Evolutionary conservation across 768 basidiomycete genomes (phyloP).

Genomic region (Hypsizygus marmoreus): DNA sequence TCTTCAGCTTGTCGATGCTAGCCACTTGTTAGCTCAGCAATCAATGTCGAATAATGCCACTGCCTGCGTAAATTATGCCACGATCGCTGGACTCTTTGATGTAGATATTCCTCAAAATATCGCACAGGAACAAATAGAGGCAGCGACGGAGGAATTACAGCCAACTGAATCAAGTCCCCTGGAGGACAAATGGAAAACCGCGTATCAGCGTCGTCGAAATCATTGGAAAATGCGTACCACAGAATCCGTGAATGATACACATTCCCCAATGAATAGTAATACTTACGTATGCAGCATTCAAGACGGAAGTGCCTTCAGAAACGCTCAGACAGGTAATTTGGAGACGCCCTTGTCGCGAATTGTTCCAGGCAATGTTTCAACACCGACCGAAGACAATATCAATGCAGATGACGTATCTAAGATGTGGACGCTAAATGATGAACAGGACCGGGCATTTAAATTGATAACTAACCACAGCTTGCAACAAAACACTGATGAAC

Average conservation of each 20-base stretch:
- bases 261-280: neutral
- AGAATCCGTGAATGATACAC: neutral
- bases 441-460: conserved; percentile 34
- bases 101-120: neutral
- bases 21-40: neutral
- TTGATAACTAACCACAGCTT: conserved; percentile 30
- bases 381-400: neutral
- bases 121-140: too few relatives aligned
- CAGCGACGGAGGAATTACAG: too few relatives aligned
- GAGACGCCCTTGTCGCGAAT: neutral
- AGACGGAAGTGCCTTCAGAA: neutral
- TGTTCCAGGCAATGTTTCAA: neutral
- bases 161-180: neutral
- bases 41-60: neutral
- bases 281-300: neutral
- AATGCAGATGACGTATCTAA: conserved; percentile 18
- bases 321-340: neutral
- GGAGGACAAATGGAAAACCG: conserved; percentile 1
- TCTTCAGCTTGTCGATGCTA: neutral
- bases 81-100: neutral
- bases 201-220: neutral
- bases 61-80: neutral
- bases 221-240: neutral
- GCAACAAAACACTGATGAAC: conserved; percentile 6
- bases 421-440: conserved; percentile 32